Percentiles rank a stretch among this genome's conserved stretches.
Evolutionary conservation across 2,329 filamentous ascomycete species (phyloP).

Genomic region (Albifimbria verrucaria): DNA sequence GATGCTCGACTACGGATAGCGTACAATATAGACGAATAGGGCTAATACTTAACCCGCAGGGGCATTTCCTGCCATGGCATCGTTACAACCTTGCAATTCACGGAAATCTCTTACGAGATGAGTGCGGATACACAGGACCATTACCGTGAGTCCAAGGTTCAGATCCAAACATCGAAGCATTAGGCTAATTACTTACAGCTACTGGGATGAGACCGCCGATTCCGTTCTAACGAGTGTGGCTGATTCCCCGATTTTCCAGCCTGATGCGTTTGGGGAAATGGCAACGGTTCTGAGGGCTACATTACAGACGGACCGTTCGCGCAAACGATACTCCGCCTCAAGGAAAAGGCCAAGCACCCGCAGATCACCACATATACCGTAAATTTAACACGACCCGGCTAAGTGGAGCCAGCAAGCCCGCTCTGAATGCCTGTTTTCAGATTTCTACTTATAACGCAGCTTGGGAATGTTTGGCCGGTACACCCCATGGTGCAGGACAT

Average conservation of each 20-base stretch:
- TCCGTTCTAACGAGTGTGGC: neutral
- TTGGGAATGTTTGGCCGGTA: conserved; percentile 1
- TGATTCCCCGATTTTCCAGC: neutral
- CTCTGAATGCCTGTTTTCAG: neutral
- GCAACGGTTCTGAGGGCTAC: neutral
- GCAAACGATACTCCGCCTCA: neutral
- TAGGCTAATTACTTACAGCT: neutral
- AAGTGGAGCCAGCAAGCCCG: neutral
- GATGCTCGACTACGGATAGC: neutral
- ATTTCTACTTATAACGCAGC: neutral
- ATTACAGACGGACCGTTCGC: neutral
- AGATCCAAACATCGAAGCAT: neutral
- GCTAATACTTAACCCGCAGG: neutral
- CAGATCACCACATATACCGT: neutral
- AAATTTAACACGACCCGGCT: neutral
- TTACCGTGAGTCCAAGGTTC: neutral
- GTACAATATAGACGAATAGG: neutral
- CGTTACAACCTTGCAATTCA: neutral
- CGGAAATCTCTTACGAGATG: neutral
- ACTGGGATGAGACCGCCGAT: conserved; percentile 2
- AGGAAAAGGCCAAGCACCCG: neutral
- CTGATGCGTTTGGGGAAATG: neutral
- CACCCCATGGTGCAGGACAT: neutral
- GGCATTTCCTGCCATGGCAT: conserved; percentile 2
- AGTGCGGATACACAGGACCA: neutral